A percentile compares a stretch with the other conserved stretches of the same genome.
These are phyloP conservation scores for Cudoniella acicularis DNA, from an alignment of 495 filamentous ascomycete species.

Conservation along the genomic window DNA sequence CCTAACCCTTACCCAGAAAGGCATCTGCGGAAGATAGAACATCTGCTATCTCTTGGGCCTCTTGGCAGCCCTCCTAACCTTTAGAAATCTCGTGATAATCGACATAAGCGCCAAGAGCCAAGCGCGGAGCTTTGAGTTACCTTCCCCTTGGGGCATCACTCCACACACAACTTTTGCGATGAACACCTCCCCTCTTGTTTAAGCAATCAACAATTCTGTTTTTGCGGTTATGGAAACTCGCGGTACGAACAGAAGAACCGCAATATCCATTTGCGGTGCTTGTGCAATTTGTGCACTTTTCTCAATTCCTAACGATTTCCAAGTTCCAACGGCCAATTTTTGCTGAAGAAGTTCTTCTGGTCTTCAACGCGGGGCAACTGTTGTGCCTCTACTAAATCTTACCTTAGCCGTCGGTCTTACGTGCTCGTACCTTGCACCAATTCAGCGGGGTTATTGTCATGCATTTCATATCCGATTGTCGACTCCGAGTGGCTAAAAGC, in stretches of 20 bases:
- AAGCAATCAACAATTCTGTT: no score
- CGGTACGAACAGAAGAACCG: no score
- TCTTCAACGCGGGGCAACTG: neutral
- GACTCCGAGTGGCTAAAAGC: neutral
- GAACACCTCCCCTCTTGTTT: neutral
- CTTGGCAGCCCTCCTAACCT: neutral
- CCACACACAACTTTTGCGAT: neutral
- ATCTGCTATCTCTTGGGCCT: neutral
- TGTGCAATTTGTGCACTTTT: neutral
- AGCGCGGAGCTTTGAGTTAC: neutral
- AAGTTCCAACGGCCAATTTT: no score
- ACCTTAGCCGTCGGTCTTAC: neutral
- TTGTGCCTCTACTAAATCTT: neutral
- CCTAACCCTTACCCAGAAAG: conserved; percentile 1
- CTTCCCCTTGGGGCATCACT: neutral
- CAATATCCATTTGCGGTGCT: no score
- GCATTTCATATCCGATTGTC: neutral
- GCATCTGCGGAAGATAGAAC: neutral
- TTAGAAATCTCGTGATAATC: neutral
- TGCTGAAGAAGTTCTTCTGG: no score
- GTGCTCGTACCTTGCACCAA: neutral
- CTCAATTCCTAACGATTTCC: no score
- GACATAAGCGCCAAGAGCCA: neutral
- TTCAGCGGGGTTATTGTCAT: neutral
- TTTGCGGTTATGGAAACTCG: no score